Base-by-base conservation (phyloP, 2,329 filamentous ascomycete genomes). In the Aspergillus bombycis region DNA sequence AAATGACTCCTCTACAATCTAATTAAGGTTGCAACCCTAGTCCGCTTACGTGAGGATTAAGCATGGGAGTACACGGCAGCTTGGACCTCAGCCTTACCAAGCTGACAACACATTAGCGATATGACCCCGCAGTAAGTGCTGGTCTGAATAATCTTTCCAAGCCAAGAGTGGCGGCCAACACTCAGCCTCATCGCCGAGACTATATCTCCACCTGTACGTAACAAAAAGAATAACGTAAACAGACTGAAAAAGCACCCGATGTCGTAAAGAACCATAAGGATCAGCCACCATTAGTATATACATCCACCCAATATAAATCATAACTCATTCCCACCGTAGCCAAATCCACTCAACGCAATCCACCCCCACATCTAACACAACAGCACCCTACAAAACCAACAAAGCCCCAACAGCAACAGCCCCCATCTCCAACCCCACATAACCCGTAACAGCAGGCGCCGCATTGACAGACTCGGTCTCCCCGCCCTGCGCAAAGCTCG, bases 331-430 rank as follows among this genome's bases (percentile, higher is more conserved):
- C 41, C 19, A 43, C 41, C 2, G 10, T 9, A 21, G 1, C 19
- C 9, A 36, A 7, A 32, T 10, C 30, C 30, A 10, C 30, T 9
- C 30, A 32, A 32, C 30, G 1, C 30, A 32, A 36, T 7, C 19
- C 10, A 9, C 19, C 0, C 7, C n/a, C 19, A 19, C 41, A 43
- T 14, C 9, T 9, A 43, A n/a, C 6, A 2, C 6, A 36, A 1
- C 30, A 28, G 1, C 26, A n/a, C 9, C 43, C 45, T 48, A 50
- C 14, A 50, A 50, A 50, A n/a, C 26, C 14, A 50, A 30, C 46
- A 50, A 50, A 16, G 46, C 46, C 23, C 46, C 46, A 30, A 50
- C 46, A 50, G 46, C 46, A 50, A 50, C 46, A 50, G 46, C 46
- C 26, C 46, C 46, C 23, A 50, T 19, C 26, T 50, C 46, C 26